Evolutionary conservation across 176 grass and related monocot genomes (phyloP), one percentile per base, ranked within the genome.

Genomic region (Aegilops longissima): DNA sequence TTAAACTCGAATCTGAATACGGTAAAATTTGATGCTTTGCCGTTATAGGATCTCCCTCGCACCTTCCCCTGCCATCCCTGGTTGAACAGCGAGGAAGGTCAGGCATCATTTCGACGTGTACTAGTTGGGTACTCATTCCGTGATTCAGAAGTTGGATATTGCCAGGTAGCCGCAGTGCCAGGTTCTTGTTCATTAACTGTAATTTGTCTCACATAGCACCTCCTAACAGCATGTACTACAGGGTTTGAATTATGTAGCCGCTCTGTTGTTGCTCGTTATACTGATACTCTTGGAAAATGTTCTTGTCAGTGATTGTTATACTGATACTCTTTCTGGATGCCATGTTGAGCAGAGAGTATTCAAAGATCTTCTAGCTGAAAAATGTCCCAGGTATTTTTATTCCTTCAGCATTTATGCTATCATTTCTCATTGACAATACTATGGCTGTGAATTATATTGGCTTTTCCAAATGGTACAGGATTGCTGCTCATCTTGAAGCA

Each of bases 91-190:
- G 90, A 91, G 35, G 92, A 91, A 69, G 97, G 97, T 20, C 97
- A 99, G 84, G 97, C 94, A 73, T 84, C 94, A 83, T 92, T 99
- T 74, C 89, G 97, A 17, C 85, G 94, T 30, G 97, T 99, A 67
- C 97, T 99, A 86, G 94, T 92, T 31, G 97, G 87, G 10, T 99
- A 99, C 82, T 99, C 97, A 12, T 99, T 99, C 67, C 88, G 97
- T 77, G 97, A 99, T 89, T 96, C 94, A 70, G 92, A 99, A 94
- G 97, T 99, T 82, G 97, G 97, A 87, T 99, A 99, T 87, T 99
- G 94, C 80, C 97, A 99, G 92, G 97, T 99, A 73, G 35, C 69
- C 12, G 70, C 80, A 40, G 39, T 77, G 78, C 51, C 42, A 45
- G 42, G n/a, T 80, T 61, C 0, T 79, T 29, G 66, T 68, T 73